Base-by-base conservation (phyloP, 805 yeast genomes). In the Lachancea fermentati region DNA sequence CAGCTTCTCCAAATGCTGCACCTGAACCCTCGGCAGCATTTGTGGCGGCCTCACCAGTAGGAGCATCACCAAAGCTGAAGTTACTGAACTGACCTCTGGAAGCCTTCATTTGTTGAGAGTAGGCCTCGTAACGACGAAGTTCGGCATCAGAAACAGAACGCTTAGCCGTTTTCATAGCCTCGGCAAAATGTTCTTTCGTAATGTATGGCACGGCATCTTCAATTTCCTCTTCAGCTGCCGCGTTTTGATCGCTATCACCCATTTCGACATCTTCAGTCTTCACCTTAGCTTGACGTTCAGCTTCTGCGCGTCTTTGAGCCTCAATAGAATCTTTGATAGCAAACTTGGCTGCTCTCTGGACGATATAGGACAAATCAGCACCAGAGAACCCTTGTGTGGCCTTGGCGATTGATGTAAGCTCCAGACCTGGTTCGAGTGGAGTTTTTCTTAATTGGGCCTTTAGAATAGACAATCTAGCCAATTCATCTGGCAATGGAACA, bases 121-220 rank as follows among this genome's bases (percentile, higher is more conserved):
- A 93, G 5, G 97, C 94, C 71, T 93, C 98, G 65, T 93, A 93
- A 69, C 98, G 89, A 69, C 99, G 93, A 60, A 93, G 76, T 68
- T 93, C 98, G 29, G 96, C 85, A 60, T 94, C 97, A 30, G 94
- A 81, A 36, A 93, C 99, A 42, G 97, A 89, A 57, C 97, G 85
- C 68, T 88, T 84, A 39, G 98, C 99, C 1, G 97, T 88, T 80
- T 91, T 89, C 99, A 93, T 93, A 34, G 99, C 99, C 73, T 93
- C 97, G 68, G 93, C 96, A 57, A 93, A 88, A 65, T 93, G 99
- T 38, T 81, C 82, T 61, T 83, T 85, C 22, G 96, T 85, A 57
- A 93, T 91, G 65, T 67, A 93, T 58, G 99, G 98, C 52, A 93
- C 99, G 22, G 95, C 87, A 63, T 93, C 98, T 60, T 80, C 88